These are phyloP conservation scores for Priceomyces castillae DNA, from an alignment of 805 yeast species.

Conservation along the genomic window DNA sequence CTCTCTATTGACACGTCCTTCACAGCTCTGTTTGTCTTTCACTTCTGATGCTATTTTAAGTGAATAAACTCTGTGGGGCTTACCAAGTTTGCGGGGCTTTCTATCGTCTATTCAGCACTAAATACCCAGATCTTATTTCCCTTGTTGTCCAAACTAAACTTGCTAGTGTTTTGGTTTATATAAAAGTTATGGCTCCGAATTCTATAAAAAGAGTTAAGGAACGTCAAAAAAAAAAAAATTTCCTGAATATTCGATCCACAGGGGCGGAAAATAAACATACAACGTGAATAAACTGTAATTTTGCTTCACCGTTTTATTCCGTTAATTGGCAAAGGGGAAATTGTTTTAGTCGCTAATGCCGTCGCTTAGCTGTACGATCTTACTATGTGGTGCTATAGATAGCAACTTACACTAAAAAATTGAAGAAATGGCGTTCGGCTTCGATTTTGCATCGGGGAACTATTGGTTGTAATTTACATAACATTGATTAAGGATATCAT, in stretches of 20 bases:
- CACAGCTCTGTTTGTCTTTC: neutral
- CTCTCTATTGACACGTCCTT: neutral
- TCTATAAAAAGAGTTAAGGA: slow-evolving; percentile 4
- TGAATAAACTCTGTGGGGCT: neutral
- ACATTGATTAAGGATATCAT: neutral
- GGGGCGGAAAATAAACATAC: neutral
- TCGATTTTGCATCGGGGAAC: neutral
- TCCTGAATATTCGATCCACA: neutral
- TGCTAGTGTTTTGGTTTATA: neutral
- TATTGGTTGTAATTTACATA: neutral
- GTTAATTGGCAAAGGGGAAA: too few relatives aligned
- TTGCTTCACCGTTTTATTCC: too few relatives aligned
- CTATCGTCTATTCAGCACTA: neutral
- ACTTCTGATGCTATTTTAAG: neutral
- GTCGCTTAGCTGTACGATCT: too few relatives aligned
- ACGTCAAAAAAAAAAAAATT: slow-evolving; percentile 6
- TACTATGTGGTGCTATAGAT: too few relatives aligned
- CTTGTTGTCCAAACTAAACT: neutral
- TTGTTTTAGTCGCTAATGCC: too few relatives aligned
- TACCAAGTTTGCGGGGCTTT: neutral
- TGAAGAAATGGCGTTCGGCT: too few relatives aligned
- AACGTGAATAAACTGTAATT: neutral
- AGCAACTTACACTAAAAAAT: too few relatives aligned
- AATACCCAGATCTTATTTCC: neutral
- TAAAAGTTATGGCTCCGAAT: slow-evolving; percentile 1